A percentile compares a stretch with the other conserved stretches of the same genome.
Conservation (phyloP, 2,329 filamentous ascomycete species). For the Calonectria hawksworthii region DNA sequence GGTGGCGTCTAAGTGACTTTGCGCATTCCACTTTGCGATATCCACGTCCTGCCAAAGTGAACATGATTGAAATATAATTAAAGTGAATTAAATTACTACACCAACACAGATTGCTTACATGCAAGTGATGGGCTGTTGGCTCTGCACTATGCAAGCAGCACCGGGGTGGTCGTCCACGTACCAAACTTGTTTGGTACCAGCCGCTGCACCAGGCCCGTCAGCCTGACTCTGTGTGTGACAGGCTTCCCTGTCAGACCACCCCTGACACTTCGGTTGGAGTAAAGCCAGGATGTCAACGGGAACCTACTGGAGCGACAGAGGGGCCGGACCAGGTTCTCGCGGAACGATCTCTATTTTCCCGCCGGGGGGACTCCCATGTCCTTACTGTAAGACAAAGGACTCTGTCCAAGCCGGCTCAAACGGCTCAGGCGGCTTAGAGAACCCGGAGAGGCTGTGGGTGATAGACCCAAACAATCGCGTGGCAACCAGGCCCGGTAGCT, state of each 20-base stretch:
- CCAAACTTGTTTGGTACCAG: slow-evolving; percentile 15
- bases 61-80: neutral
- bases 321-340: slow-evolving; percentile 27
- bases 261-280: slow-evolving; percentile 28
- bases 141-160: neutral
- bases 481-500: slow-evolving; percentile 29
- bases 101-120: neutral
- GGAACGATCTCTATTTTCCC: slow-evolving; percentile 36
- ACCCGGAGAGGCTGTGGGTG: slow-evolving; percentile 20
- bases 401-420: slow-evolving; percentile 14
- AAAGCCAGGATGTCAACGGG: slow-evolving; percentile 30
- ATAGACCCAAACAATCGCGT: slow-evolving; percentile 33
- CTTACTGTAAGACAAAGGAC: neutral
- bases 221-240: slow-evolving; percentile 23
- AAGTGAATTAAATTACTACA: neutral
- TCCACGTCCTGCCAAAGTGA: neutral
- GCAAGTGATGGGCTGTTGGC: neutral
- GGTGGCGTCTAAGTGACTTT: neutral
- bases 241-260: slow-evolving; percentile 26
- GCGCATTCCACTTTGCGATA: neutral
- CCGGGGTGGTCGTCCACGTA: neutral
- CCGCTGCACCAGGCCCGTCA: slow-evolving; percentile 17
- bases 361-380: slow-evolving; percentile 17
- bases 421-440: slow-evolving; percentile 25
- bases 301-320: slow-evolving; percentile 25